Evolutionary conservation across 2,329 filamentous ascomycete genomes (phyloP).

Genomic region (Pestalotiopsis sp.): DNA sequence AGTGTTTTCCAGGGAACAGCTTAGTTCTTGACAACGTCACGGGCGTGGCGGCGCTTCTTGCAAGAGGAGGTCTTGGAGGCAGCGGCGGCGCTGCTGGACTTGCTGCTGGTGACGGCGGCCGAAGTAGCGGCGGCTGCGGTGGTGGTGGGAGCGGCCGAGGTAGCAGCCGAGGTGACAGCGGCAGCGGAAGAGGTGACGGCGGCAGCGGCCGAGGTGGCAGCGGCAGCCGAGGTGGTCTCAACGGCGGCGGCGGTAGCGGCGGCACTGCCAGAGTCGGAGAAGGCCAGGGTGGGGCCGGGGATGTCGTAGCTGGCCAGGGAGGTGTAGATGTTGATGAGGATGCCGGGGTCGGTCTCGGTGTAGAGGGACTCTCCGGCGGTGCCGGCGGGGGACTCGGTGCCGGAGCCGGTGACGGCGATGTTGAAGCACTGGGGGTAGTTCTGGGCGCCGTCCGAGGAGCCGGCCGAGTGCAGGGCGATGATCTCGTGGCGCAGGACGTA

Average conservation of each 20-base stretch:
- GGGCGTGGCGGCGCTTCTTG: slow-evolving; percentile 21
- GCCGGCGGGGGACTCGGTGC: slow-evolving; percentile 48
- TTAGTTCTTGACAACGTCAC: slow-evolving; percentile 16
- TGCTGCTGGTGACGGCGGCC: slow-evolving; percentile 15
- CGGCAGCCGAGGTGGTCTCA: slow-evolving; percentile 11
- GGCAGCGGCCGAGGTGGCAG: background rate
- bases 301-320: slow-evolving; percentile 22
- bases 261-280: slow-evolving; percentile 16
- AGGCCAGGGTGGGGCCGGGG: slow-evolving; percentile 25
- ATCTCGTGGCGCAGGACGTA: slow-evolving; percentile 54
- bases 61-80: slow-evolving; percentile 14
- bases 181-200: slow-evolving; percentile 1
- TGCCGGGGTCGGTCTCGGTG: slow-evolving; percentile 49
- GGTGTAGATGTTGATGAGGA: slow-evolving; percentile 57
- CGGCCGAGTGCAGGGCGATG: slow-evolving; percentile 48
- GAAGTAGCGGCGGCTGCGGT: slow-evolving; percentile 15
- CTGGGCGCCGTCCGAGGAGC: slow-evolving; percentile 42
- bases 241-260: background rate
- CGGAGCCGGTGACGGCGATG: slow-evolving; percentile 54
- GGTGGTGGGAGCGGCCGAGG: background rate
- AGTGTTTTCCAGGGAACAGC: background rate
- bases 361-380: slow-evolving; percentile 41
- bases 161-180: slow-evolving; percentile 9
- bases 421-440: slow-evolving; percentile 59
- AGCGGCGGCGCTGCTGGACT: slow-evolving; percentile 13